Conservation (phyloP, 2,329 filamentous ascomycete species). For the Myotisia sp. region DNA sequence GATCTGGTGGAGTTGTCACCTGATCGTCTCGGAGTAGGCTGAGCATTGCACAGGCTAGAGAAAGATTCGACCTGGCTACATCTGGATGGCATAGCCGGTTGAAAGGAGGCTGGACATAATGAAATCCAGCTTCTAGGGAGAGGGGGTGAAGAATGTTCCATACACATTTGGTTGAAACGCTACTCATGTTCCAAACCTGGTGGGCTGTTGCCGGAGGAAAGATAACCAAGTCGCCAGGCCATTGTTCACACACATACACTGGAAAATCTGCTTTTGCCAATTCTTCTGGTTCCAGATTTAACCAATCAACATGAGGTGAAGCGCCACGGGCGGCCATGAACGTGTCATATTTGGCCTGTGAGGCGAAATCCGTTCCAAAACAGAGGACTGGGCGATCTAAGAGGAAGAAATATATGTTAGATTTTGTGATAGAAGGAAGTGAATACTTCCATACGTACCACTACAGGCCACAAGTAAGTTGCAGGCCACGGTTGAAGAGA, state of each 20-base stretch:
- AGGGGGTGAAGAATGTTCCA: constrained; percentile 26
- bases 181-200: constrained; percentile 24
- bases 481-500: constrained; percentile 24
- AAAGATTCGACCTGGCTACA: constrained; percentile 19
- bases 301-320: constrained; percentile 24
- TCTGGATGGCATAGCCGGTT: constrained; percentile 24
- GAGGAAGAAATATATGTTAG: neutral
- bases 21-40: constrained; percentile 17
- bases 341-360: constrained; percentile 21
- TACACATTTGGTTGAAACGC: constrained; percentile 23
- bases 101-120: constrained; percentile 24
- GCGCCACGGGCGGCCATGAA: constrained; percentile 23
- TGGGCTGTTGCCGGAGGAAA: constrained; percentile 26
- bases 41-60: constrained; percentile 20
- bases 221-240: constrained; percentile 22
- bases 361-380: constrained; percentile 24
- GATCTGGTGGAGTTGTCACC: constrained; percentile 15
- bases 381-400: constrained; percentile 19
- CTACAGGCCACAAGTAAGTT: constrained; percentile 23
- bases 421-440: neutral
- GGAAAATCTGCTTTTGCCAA: constrained; percentile 23
- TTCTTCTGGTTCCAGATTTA: constrained; percentile 19
- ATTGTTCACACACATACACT: constrained; percentile 23
- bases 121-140: constrained; percentile 21
- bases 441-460: constrained; percentile 11